Percentiles rank a stretch among this genome's conserved stretches.
Conservation (phyloP, 2,329 filamentous ascomycete species). For the Chrysosporium queenslandicum region DNA sequence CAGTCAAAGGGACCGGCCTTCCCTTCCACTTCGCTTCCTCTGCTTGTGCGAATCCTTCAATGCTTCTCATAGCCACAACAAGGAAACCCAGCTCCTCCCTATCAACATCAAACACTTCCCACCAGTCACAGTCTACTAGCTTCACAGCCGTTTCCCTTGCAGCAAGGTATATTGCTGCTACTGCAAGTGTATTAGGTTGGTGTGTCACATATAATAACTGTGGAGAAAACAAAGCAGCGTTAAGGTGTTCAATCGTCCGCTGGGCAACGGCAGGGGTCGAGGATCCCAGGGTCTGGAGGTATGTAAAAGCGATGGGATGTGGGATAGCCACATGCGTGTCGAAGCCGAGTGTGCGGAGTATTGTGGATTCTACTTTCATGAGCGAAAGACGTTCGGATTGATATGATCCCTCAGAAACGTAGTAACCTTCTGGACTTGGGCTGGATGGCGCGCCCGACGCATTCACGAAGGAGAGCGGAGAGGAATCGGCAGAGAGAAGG, state of each 20-base stretch:
- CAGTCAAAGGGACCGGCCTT: conserved; percentile 48
- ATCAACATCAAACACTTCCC: conserved; percentile 96
- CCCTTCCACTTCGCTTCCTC: conserved; percentile 50
- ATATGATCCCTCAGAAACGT: conserved; percentile 65
- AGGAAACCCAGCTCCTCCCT: conserved; percentile 89
- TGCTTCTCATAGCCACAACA: conserved; percentile 72
- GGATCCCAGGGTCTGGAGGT: conserved; percentile 78
- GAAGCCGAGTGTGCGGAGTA: conserved; percentile 68
- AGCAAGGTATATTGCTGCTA: conserved; percentile 83
- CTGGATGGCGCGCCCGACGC: conserved; percentile 22
- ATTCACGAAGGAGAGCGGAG: conserved; percentile 42
- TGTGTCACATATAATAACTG: conserved; percentile 87
- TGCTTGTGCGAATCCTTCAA: conserved; percentile 57
- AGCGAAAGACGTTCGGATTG: conserved; percentile 54
- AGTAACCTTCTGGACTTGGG: conserved; percentile 48
- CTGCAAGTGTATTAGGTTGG: conserved; percentile 75
- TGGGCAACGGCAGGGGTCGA: conserved; percentile 50
- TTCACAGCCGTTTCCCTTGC: conserved; percentile 65
- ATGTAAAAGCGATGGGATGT: conserved; percentile 78
- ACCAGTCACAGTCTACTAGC: conserved; percentile 80
- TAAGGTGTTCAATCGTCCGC: conserved; percentile 67
- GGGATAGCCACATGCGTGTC: conserved; percentile 77
- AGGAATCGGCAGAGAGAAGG: conserved; percentile 53
- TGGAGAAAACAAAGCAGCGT: conserved; percentile 72
- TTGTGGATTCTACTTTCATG: conserved; percentile 63